A percentile compares a stretch with the other conserved stretches of the same genome.
These are phyloP conservation scores for Ceratocystis ficicola DNA, from an alignment of 2,329 filamentous ascomycete genomes.

Conservation along the genomic window DNA sequence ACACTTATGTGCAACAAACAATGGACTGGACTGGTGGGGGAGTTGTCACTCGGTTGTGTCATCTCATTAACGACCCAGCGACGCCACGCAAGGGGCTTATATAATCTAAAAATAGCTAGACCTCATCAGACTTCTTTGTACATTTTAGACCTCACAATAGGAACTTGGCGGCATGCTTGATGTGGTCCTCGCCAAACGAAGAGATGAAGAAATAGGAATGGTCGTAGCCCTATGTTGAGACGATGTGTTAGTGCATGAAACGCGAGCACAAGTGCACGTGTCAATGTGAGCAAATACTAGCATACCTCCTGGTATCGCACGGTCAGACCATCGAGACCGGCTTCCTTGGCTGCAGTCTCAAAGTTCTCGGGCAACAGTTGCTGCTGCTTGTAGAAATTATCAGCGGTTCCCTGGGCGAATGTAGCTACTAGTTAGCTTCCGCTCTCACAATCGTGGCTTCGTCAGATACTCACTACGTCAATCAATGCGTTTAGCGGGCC, in stretches of 20 bases:
- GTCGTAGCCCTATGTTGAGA: constrained; percentile 58
- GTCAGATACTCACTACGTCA: constrained; percentile 56
- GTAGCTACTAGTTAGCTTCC: background rate
- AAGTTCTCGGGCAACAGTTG: constrained; percentile 94
- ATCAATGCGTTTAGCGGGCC: constrained; percentile 64
- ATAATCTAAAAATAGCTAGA: background rate
- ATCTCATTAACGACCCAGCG: background rate
- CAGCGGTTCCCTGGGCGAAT: constrained; percentile 59
- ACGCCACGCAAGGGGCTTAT: background rate
- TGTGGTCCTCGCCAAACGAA: constrained; percentile 77
- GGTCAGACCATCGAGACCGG: constrained; percentile 58
- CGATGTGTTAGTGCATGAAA: background rate
- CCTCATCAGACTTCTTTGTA: no score
- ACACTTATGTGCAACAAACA: no score
- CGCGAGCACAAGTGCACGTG: background rate
- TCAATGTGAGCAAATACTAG: background rate
- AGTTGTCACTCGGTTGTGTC: background rate
- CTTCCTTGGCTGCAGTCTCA: constrained; percentile 61
- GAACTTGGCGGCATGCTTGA: constrained; percentile 83
- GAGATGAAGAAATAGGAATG: constrained; percentile 98
- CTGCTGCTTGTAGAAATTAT: constrained; percentile 91
- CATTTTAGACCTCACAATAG: constrained; percentile 32
- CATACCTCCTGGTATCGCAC: constrained; percentile 69
- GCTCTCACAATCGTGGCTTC: background rate
- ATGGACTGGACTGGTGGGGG: no score